Evolutionary conservation across 495 filamentous ascomycete species (phyloP).

Genomic region (Acidomyces sp.): DNA sequence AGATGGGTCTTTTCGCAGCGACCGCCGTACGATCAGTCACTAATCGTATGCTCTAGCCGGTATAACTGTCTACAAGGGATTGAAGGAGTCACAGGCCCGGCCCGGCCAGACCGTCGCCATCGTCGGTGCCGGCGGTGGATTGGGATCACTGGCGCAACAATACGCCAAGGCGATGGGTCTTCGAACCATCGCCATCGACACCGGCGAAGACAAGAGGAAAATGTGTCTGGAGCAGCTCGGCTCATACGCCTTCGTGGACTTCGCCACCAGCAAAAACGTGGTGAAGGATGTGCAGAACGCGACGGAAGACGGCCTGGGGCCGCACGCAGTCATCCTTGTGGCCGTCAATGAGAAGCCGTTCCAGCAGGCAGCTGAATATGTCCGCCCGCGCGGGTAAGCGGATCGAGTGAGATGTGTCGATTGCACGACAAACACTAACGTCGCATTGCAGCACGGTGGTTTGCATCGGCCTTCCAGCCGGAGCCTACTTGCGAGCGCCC

Average conservation of each 20-base stretch:
- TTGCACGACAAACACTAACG: background rate
- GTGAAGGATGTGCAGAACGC: constrained; percentile 67
- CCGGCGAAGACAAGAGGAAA: constrained; percentile 60
- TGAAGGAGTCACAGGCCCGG: constrained; percentile 65
- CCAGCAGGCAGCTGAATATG: constrained; percentile 65
- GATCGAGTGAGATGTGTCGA: background rate
- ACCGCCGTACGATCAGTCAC: too few relatives aligned
- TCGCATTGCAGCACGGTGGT: constrained; percentile 50
- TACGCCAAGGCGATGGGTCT: constrained; percentile 87
- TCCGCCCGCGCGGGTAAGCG: constrained; percentile 5
- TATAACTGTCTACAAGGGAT: constrained; percentile 85
- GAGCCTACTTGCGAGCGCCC: constrained; percentile 63
- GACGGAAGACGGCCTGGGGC: constrained; percentile 65
- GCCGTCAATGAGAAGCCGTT: constrained; percentile 83
- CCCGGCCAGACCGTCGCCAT: constrained; percentile 74
- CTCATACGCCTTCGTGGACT: constrained; percentile 64
- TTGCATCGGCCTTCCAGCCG: constrained; percentile 72
- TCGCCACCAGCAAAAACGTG: constrained; percentile 56
- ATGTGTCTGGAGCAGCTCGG: constrained; percentile 53
- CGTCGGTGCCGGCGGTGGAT: constrained; percentile 77
- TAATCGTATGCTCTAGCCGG: constrained; percentile 55
- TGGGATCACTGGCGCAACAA: constrained; percentile 71
- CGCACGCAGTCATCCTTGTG: constrained; percentile 76
- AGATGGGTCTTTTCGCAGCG: too few relatives aligned
- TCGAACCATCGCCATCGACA: constrained; percentile 63